Conservation (phyloP, 2,329 filamentous ascomycete species). For the Pseudogymnoascus destructans region DNA sequence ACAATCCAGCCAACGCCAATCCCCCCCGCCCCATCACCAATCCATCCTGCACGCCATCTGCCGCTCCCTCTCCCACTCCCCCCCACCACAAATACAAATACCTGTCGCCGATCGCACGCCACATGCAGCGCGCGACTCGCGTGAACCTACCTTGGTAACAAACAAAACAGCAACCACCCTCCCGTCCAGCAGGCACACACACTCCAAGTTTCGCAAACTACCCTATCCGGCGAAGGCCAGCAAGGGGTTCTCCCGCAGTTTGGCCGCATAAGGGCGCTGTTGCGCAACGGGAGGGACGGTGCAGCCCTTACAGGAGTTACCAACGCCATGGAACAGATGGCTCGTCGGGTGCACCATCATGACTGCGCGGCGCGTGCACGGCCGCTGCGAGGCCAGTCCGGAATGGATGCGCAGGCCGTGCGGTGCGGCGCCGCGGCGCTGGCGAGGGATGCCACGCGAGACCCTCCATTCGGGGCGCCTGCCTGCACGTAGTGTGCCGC, state of each 20-base stretch:
- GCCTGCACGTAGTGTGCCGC: neutral
- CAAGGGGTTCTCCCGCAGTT: neutral
- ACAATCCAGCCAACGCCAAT: neutral
- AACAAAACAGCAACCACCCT: neutral
- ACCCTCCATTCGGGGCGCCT: neutral
- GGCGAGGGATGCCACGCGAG: neutral
- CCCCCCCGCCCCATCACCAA: neutral
- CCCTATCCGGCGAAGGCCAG: neutral
- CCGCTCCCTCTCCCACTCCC: neutral
- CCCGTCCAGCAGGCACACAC: neutral
- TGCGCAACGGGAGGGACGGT: neutral
- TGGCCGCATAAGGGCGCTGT: neutral
- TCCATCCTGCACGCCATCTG: constrained; percentile 1
- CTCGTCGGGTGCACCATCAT: neutral
- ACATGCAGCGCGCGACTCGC: neutral
- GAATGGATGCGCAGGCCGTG: neutral
- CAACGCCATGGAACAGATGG: neutral
- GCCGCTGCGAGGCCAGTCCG: neutral
- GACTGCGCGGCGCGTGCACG: neutral
- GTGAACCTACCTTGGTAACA: neutral
- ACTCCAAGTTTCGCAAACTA: neutral
- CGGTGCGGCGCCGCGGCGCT: neutral
- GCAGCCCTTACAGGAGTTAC: neutral
- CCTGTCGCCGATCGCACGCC: neutral
- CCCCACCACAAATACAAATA: neutral